Base-by-base conservation (phyloP, 2,329 filamentous ascomycete genomes). In the Alternaria angustiovoidea region DNA sequence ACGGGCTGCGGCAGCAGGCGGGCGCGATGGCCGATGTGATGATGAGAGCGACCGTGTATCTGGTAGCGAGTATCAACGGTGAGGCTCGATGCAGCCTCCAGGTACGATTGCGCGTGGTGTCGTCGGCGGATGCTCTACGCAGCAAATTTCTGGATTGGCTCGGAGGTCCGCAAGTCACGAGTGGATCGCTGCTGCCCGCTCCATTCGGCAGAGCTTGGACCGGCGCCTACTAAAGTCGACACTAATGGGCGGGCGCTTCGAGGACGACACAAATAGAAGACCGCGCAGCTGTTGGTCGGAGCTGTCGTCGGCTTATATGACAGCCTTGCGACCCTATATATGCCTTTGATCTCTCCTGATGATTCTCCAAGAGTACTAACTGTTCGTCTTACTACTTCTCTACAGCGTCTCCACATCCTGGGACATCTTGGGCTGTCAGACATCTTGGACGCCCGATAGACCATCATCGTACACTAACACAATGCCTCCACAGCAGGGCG, bases 401-500 rank as follows among this genome's bases (percentile, higher is more conserved):
- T 54, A 22, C 52, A 61, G 26, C 43, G 32, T 56, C n/a, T 36
- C 52, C 52, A 34, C 9, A 16, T 44, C 51, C 39, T 6, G 7
- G 49, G 32, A 38, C 51, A 42, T 30, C 26, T 55, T 56, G 57
- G 55, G 57, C 47, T 47, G 42, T 38, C 61, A 54, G 47, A 51
- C 22, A 43, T 43, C 57, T 56, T 61, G 47, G 38, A 56, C 24
- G 52, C 59, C 68, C 65, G 51, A 60, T 43, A 51, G 12, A 54
- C 38, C 38, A 51, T 54, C 47, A 34, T 18, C 49, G 39, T 26
- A 54, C 62, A 59, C 44, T 56, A 51, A 66, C 70, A 75, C 36
- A 22, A 84, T 84, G 82, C 82, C 82, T 68, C 81, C 80, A 44
- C 76, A 78, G 62, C 81, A 79, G 59, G 82, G 82, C 52, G 82